Base-by-base conservation (phyloP, 2,329 filamentous ascomycete genomes). In the Colletotrichum agaves region DNA sequence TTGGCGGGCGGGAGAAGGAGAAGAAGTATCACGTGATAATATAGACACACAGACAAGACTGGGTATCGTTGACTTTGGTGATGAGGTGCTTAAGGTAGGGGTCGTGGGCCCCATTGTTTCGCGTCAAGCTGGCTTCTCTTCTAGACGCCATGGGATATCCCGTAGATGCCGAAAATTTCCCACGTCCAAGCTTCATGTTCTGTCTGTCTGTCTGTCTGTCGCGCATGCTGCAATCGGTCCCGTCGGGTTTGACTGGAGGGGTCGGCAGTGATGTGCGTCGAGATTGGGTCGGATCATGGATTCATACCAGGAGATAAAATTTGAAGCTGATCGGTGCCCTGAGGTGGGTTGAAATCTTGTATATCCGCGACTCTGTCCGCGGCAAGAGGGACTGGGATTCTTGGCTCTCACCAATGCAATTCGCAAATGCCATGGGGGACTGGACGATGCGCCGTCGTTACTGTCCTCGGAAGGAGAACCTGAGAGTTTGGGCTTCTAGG, bases 311-410 rank as follows among this genome's bases (percentile, higher is more conserved):
- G 50, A 57, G 23, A 35, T 35, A 37, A 33, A 33, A 33, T 47
- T 55, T 64, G 61, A 23, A 33, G 61, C 39, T 59, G 61, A 46
- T 55, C 39, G 65, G 49, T 43, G 65, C 39, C 52, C 37, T 17
- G 41, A 55, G 19, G 52, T 49, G 61, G 41, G 41, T 49, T 60
- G 35, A 27, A 49, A n/a, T 55, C 39, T 63, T 49, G 41, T 68
- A 55, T 65, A 68, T 55, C 49, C 65, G 61, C 49, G 65, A 68
- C 65, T 60, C 65, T 27, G 35, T 60, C 53, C 61, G 65, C 53
- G 61, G 35, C 65, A 60, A 55, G 41, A 41, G 13, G 33, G 39
- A 58, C 47, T 19, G 33, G 47, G 55, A 31, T 60, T 52, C 65
- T 68, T 59, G 61, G 61, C 33, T 43, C 43, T 21, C 27, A 46